Conservation (phyloP, 371 early-diverging fungal species). For the Mucor racemosus region DNA sequence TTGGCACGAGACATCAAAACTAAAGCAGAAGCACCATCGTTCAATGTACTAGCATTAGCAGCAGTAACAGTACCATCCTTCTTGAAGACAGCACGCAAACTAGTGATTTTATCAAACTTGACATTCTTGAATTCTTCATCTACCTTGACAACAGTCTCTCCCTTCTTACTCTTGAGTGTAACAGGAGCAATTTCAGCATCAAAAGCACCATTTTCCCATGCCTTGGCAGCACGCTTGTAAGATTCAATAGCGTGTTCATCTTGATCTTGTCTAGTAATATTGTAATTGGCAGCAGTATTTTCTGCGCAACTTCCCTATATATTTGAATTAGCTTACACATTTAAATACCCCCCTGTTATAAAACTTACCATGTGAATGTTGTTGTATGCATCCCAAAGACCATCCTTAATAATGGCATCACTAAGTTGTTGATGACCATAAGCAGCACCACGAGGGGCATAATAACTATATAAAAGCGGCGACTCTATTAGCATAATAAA, state of each 20-base stretch:
- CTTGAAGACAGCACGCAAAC: slow-evolving; percentile 64
- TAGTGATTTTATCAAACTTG: slow-evolving; percentile 66
- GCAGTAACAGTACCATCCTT: slow-evolving; percentile 90
- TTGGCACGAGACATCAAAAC: slow-evolving; percentile 85
- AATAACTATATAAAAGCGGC: slow-evolving; percentile 53
- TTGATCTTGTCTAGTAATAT: slow-evolving; percentile 83
- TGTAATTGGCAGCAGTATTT: slow-evolving; percentile 83
- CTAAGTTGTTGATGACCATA: slow-evolving; percentile 85
- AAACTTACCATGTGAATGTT: slow-evolving; percentile 59
- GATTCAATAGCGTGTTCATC: slow-evolving; percentile 89
- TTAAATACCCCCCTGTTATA: too few relatives aligned
- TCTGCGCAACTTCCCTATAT: slow-evolving; percentile 95
- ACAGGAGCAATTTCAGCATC: slow-evolving; percentile 88
- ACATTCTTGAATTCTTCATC: slow-evolving; percentile 92
- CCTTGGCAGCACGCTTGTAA: slow-evolving; percentile 87
- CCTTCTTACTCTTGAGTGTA: slow-evolving; percentile 77
- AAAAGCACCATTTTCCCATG: slow-evolving; percentile 79
- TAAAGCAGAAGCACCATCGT: slow-evolving; percentile 96
- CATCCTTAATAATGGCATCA: slow-evolving; percentile 94
- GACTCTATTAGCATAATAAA: not conserved
- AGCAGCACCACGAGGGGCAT: slow-evolving; percentile 64
- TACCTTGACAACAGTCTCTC: slow-evolving; percentile 67
- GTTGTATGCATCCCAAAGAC: slow-evolving; percentile 94
- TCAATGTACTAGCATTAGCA: slow-evolving; percentile 92
- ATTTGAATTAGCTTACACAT: not conserved